phyloP scores from a whole-genome alignment of 2,329 filamentous ascomycete species.

The Fusarium scirpi region DNA sequence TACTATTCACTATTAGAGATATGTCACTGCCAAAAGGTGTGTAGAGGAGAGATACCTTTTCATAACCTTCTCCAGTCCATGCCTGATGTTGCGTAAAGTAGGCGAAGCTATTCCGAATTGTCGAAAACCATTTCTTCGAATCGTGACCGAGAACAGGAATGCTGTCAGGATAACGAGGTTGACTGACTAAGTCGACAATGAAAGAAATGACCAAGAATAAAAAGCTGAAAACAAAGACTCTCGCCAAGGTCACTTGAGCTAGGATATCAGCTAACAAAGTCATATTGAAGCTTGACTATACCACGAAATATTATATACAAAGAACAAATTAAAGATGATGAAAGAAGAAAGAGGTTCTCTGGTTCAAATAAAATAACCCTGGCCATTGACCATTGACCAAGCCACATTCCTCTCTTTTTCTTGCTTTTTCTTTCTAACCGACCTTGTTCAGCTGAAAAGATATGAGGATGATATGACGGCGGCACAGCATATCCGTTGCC shows the following conservation, averaged over 20 bases:
- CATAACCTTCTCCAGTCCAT: conserved; percentile 59
- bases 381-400: not conserved
- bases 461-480: not conserved
- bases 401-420: not conserved
- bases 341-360: not conserved
- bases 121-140: conserved; percentile 50
- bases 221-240: conserved; percentile 45
- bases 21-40: no score
- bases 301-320: not conserved
- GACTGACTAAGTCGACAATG: conserved; percentile 54
- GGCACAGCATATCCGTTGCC: not conserved
- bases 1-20: conserved; percentile 49
- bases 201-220: conserved; percentile 55
- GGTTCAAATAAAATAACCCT: not conserved
- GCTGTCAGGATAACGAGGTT: conserved; percentile 55
- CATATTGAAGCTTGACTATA: conserved; percentile 11
- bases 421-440: not conserved
- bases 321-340: not conserved
- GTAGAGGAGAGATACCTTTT: conserved; percentile 49
- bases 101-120: conserved; percentile 55
- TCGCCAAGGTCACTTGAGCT: conserved; percentile 49
- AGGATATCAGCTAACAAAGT: conserved; percentile 34
- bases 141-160: conserved; percentile 57
- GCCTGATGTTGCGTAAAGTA: conserved; percentile 54
- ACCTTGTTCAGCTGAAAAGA: not conserved